Conservation (phyloP, 345 rosid species). For the Gossypioides kirkii region DNA sequence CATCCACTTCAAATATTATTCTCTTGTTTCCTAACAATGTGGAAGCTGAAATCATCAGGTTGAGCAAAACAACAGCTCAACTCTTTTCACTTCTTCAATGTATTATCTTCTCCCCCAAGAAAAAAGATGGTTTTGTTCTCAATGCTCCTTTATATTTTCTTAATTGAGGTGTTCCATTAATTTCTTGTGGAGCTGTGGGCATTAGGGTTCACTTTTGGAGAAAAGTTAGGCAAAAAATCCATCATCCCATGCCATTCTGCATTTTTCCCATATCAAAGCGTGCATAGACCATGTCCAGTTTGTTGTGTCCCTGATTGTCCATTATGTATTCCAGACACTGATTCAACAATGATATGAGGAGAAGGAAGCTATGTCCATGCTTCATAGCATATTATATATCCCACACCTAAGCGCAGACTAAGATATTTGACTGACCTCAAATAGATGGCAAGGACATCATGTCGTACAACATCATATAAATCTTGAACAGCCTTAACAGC, state of each 20-base stretch:
- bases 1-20: background rate
- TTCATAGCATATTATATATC: background rate
- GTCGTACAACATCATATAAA: conserved; percentile 88
- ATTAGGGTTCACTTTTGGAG: background rate
- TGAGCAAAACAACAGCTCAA: background rate
- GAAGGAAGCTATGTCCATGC: background rate
- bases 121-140: background rate
- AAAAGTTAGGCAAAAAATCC: background rate
- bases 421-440: conserved; percentile 54
- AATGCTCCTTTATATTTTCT: background rate
- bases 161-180: background rate
- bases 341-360: background rate
- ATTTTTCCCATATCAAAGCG: background rate
- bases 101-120: background rate
- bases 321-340: background rate
- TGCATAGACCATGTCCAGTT: background rate
- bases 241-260: background rate
- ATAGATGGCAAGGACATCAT: conserved; percentile 66
- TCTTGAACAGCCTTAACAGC: conserved; percentile 91
- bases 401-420: conserved; percentile 7
- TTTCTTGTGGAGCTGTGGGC: background rate
- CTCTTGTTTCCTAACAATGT: background rate
- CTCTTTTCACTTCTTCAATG: background rate
- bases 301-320: background rate
- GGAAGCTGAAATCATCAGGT: background rate